phyloP scores from a whole-genome alignment of 2,329 filamentous ascomycete genomes.

The Apiospora aurea region DNA sequence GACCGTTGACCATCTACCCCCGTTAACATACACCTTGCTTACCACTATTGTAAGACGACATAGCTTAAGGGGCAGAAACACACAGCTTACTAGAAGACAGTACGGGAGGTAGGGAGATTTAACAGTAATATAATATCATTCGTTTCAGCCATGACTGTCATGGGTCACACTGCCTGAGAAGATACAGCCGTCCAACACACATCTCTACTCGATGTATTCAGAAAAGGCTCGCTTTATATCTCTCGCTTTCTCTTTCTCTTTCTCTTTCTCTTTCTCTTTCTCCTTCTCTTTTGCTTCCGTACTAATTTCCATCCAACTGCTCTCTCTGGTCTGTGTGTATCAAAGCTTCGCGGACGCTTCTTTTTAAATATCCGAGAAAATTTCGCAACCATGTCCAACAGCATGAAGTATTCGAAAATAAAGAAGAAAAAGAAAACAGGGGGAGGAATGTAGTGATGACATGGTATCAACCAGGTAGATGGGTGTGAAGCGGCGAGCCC shows the following conservation, averaged over 20 bases:
- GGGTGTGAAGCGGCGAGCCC: not conserved
- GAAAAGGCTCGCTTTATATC: not conserved
- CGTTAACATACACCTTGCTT: not conserved
- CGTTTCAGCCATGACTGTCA: conserved; percentile 15
- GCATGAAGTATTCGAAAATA: not conserved
- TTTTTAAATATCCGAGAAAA: conserved; percentile 10
- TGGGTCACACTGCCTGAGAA: not conserved
- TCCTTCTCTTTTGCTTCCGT: not conserved
- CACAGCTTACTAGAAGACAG: not conserved
- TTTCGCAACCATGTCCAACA: not conserved
- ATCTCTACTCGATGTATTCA: not conserved
- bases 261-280: not conserved
- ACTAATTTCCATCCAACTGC: not conserved
- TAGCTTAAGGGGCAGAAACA: too few relatives aligned
- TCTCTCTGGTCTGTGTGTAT: not conserved
- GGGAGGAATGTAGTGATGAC: not conserved
- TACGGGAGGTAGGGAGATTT: not conserved
- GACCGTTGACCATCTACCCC: not conserved
- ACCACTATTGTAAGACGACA: too few relatives aligned
- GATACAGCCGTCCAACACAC: conserved; percentile 4
- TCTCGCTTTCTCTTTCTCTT: not conserved
- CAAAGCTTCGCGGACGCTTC: not conserved
- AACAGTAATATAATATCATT: not conserved
- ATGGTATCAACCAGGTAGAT: not conserved
- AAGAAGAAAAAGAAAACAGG: not conserved